Evolutionary conservation across 2,329 filamentous ascomycete genomes (phyloP).

Genomic region (Cryphonectria japonica): DNA sequence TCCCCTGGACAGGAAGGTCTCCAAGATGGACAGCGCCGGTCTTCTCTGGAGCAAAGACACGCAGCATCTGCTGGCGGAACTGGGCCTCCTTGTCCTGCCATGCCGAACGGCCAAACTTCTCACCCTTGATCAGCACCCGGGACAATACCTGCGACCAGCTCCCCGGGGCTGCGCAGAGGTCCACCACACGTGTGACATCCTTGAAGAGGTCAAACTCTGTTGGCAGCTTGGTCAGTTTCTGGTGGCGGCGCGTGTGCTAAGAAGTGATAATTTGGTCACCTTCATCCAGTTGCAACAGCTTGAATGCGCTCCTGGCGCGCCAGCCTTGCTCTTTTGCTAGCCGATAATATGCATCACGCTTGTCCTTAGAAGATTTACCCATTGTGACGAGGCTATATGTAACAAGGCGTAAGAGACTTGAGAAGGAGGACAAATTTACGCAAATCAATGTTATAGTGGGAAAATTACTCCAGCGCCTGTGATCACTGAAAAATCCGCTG

Average conservation of each 20-base stretch:
- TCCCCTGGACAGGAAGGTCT: slow-evolving; percentile 29
- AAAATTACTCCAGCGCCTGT: background rate
- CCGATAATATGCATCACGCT: slow-evolving; percentile 96
- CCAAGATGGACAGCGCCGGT: slow-evolving; percentile 28
- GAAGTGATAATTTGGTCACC: slow-evolving; percentile 44
- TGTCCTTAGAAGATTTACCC: slow-evolving; percentile 98
- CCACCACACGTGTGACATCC: slow-evolving; percentile 88
- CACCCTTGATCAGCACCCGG: slow-evolving; percentile 88
- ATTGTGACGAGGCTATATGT: slow-evolving; percentile 49
- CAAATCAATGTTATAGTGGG: background rate
- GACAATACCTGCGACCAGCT: slow-evolving; percentile 98
- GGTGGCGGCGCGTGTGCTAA: background rate
- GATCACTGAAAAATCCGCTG: slow-evolving; percentile 12
- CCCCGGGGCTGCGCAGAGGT: slow-evolving; percentile 92
- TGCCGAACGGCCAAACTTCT: slow-evolving; percentile 82
- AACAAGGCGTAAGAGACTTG: background rate
- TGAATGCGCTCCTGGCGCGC: slow-evolving; percentile 95
- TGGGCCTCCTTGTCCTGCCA: slow-evolving; percentile 84
- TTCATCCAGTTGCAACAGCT: slow-evolving; percentile 92
- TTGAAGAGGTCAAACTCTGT: slow-evolving; percentile 92
- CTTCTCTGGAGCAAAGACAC: slow-evolving; percentile 46
- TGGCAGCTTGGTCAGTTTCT: background rate
- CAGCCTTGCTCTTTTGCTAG: slow-evolving; percentile 99
- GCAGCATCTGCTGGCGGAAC: slow-evolving; percentile 64
- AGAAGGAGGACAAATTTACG: background rate